Base-by-base conservation (phyloP, 2,329 filamentous ascomycete species). In the Beauveria scarabaeidicola region DNA sequence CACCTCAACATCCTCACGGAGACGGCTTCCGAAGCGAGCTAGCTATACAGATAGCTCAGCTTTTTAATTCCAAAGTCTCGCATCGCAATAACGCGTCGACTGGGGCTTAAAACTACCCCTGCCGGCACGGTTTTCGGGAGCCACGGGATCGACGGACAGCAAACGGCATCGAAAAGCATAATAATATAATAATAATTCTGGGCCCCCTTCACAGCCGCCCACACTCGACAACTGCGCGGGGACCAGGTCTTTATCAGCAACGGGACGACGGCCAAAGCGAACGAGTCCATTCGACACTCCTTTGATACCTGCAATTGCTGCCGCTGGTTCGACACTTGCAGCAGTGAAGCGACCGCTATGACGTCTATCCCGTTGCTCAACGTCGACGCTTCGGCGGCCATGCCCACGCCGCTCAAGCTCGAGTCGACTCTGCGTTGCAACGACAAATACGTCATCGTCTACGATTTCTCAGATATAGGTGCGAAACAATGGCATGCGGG, bases 381-480 rank as follows among this genome's bases (percentile, higher is more conserved):
- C n/a, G 36, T 60, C 32, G 58, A 60, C 32, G 51, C 41, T 29
- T 36, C 27, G 25, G 52, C 32, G 21, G 40, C 36, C 23, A 43
- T 29, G 32, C 32, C 32, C 3, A 7, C 25, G 52, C 51, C 58
- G 3, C 40, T 41, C 11, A 57, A 57, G 40, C 19, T 25, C 4
- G 51, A 52, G 43, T 32, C 51, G 13, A 48, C 32, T 6, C 41
- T 61, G 36, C 60, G 60, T 25, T 66, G 62, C 64, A 71, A 75
- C 56, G 73, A 75, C 65, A 75, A 75, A 61, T 76, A 76, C 65
- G 73, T 75, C 63, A 67, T 76, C 21, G 59, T 69, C 40, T 76
- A 74, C 46, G 73, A 75, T 60, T 76, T 74, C 50, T 64, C 62
- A 8, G 65, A 68, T 19, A 62, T 69, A 47, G 72, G 74, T 75